phyloP scores from a whole-genome alignment of 192 early-diverging fungal species.

The Coemansia sp. region DNA sequence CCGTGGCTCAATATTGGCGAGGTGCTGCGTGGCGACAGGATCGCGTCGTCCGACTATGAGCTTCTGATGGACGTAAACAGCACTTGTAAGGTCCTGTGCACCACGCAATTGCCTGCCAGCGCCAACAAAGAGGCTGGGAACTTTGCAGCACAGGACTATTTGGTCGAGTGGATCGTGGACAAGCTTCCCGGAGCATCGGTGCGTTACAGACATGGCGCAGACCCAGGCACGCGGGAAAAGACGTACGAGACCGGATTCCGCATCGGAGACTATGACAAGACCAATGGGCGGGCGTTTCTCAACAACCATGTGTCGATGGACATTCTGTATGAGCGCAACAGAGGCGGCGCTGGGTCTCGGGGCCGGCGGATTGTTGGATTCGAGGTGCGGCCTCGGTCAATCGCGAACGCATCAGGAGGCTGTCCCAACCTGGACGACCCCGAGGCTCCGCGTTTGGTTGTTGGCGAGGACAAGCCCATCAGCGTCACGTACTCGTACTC shows the following conservation, averaged over 20 bases:
- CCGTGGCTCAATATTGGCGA: constrained; percentile 63
- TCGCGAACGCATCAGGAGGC: constrained; percentile 21
- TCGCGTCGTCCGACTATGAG: constrained; percentile 60
- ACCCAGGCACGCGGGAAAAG: constrained; percentile 7
- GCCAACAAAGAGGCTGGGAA: constrained; percentile 52
- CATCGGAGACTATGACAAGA: constrained; percentile 55
- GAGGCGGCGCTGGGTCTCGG: constrained; percentile 3
- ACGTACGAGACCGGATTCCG: constrained; percentile 64
- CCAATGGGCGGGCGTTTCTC: constrained; percentile 53
- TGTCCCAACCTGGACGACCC: constrained; percentile 31
- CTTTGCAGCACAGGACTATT: constrained; percentile 61
- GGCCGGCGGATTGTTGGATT: constrained; percentile 65
- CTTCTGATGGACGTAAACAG: constrained; percentile 52
- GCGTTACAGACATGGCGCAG: constrained; percentile 14
- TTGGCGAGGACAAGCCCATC: constrained; percentile 30
- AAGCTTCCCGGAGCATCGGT: constrained; percentile 66
- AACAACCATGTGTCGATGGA: constrained; percentile 69
- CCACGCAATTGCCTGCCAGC: constrained; percentile 39
- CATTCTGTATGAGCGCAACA: constrained; percentile 58
- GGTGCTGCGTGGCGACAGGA: constrained; percentile 72
- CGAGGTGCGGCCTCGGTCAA: constrained; percentile 69
- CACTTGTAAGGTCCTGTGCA: constrained; percentile 60
- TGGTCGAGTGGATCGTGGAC: constrained; percentile 69
- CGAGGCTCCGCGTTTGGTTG: constrained; percentile 10
- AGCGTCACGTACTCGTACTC: constrained; percentile 67